Percentiles rank a stretch among this genome's conserved stretches.
Evolutionary conservation across 164 flowering plant species (phyloP).

Genomic region (Chimonanthus praecox): DNA sequence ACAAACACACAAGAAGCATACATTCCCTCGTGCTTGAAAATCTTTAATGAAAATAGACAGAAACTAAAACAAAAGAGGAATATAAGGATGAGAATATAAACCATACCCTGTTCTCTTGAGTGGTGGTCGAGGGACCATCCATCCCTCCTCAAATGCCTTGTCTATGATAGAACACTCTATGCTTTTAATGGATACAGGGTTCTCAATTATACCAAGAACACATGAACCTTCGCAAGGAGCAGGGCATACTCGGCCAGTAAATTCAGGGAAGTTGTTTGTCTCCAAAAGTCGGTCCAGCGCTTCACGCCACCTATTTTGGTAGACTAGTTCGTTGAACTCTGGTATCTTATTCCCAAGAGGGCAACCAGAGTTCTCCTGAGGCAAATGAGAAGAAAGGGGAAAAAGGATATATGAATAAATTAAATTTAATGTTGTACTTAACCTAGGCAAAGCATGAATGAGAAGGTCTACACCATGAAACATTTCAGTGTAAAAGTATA

Average conservation of each 20-base stretch:
- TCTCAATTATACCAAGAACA: slow-evolving; percentile 97
- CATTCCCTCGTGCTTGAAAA: not conserved
- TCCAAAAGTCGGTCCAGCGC: slow-evolving; percentile 90
- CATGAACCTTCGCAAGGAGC: slow-evolving; percentile 99
- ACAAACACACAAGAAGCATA: not conserved
- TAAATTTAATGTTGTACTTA: not conserved
- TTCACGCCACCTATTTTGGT: slow-evolving; percentile 98
- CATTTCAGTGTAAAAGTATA: too few relatives aligned
- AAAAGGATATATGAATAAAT: not conserved
- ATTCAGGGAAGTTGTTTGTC: slow-evolving; percentile 99
- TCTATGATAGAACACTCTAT: slow-evolving; percentile 96
- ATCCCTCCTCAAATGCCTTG: slow-evolving; percentile 97
- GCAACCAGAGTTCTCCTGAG: slow-evolving; percentile 91
- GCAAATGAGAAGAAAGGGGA: not conserved
- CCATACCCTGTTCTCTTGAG: slow-evolving; percentile 78
- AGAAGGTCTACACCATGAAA: not conserved
- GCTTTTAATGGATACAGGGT: slow-evolving; percentile 94
- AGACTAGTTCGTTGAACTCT: slow-evolving; percentile 94
- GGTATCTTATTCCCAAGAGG: slow-evolving; percentile 99
- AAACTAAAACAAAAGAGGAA: not conserved
- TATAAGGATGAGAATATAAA: not conserved
- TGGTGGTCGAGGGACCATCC: slow-evolving; percentile 99
- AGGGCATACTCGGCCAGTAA: slow-evolving; percentile 98
- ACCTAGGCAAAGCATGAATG: not conserved
- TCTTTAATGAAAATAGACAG: not conserved